Evolutionary conservation across 192 early-diverging fungal species (phyloP).

Genomic region (Coemansia asiatica): DNA sequence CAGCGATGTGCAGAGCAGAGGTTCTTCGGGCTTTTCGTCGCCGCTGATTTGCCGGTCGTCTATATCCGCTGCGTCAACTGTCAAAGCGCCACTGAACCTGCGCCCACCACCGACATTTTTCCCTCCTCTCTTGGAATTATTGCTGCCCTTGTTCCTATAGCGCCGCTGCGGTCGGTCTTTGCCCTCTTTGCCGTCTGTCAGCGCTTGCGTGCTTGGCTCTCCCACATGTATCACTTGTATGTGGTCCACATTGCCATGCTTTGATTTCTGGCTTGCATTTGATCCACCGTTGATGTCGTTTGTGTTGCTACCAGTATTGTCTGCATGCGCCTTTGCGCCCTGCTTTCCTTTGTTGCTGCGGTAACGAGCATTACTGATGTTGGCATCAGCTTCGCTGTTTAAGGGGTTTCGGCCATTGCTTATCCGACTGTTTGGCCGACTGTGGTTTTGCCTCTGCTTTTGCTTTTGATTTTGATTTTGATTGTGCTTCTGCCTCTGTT

Average conservation of each 20-base stretch:
- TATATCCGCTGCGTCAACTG: conserved; percentile 2
- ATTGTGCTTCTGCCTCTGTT: too few species aligned
- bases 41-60: conserved; percentile 1
- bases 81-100: conserved; percentile 36
- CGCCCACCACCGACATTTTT: conserved; percentile 44
- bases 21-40: background rate
- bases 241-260: conserved; percentile 1
- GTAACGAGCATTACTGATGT: background rate
- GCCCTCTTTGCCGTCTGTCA: background rate
- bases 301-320: conserved; percentile 6
- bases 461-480: too few species aligned
- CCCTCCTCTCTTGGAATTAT: background rate
- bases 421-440: background rate
- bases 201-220: conserved; percentile 5
- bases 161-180: conserved; percentile 6
- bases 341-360: conserved; percentile 4
- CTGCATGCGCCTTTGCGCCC: conserved; percentile 7
- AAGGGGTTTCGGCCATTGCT: background rate
- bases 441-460: too few species aligned
- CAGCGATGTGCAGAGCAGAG: conserved; percentile 66
- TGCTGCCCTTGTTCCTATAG: background rate
- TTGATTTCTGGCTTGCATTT: conserved; percentile 4
- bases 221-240: background rate
- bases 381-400: background rate
- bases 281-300: conserved; percentile 12